These are phyloP conservation scores for Neltuma alba DNA, from an alignment of 306 rosid species.

Conservation along the genomic window DNA sequence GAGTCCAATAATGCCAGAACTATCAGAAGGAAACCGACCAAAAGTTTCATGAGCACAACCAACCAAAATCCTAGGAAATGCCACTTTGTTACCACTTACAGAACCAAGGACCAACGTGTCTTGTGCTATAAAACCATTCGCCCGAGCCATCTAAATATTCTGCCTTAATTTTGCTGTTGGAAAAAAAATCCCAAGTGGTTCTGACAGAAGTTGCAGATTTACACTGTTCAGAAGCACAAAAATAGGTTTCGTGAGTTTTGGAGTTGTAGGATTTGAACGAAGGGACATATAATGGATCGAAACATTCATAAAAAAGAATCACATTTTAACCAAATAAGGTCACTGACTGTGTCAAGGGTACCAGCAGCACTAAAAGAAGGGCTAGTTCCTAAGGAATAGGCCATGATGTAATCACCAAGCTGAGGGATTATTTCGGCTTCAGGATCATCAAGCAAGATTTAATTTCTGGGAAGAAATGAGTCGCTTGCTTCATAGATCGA, in stretches of 20 bases:
- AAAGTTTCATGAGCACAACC: conserved; percentile 51
- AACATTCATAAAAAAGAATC: not conserved
- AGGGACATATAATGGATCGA: not conserved
- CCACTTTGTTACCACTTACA: not conserved
- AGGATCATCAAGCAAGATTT: too few species aligned
- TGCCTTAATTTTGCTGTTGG: not conserved
- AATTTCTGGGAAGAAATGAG: not conserved
- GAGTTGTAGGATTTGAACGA: too few species aligned
- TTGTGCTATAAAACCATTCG: not conserved
- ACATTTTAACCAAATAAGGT: not conserved
- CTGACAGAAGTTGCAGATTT: not conserved
- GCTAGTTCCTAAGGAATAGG: not conserved
- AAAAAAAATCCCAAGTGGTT: not conserved
- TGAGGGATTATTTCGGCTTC: not conserved
- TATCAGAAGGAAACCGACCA: not conserved
- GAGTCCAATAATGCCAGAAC: conserved; percentile 61
- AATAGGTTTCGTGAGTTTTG: not conserved
- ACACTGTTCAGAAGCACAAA: not conserved
- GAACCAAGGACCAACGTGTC: conserved; percentile 57
- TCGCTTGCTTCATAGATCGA: not conserved
- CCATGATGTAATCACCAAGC: not conserved
- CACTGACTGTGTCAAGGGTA: not conserved
- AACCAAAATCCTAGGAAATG: conserved; percentile 37
- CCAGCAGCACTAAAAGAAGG: not conserved
- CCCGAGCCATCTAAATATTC: not conserved